These are phyloP conservation scores for Acacia crassicarpa DNA, from an alignment of 306 rosid genomes.

Conservation along the genomic window DNA sequence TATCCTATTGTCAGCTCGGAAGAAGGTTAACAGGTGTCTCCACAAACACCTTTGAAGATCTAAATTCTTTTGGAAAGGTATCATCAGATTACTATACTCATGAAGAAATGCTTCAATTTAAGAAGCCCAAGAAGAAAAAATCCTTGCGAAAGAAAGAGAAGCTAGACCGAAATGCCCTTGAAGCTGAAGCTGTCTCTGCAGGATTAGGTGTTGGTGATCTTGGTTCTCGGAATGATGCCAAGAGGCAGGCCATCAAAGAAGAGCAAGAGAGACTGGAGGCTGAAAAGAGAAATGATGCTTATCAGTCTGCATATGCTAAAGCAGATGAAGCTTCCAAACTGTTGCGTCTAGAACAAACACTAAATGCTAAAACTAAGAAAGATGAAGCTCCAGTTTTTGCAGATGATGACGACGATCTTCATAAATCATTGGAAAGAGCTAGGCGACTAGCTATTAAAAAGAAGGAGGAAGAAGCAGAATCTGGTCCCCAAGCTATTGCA, in stretches of 20 bases:
- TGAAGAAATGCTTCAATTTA: constrained; percentile 83
- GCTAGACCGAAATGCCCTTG: constrained; percentile 89
- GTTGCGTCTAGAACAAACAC: constrained; percentile 63
- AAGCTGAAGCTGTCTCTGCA: constrained; percentile 87
- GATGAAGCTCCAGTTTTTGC: constrained; percentile 56
- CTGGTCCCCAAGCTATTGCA: constrained; percentile 82
- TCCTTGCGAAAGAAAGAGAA: constrained; percentile 89
- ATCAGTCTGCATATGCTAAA: constrained; percentile 81
- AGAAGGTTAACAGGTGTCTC: constrained; percentile 70
- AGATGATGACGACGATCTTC: constrained; percentile 89
- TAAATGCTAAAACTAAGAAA: constrained; percentile 53
- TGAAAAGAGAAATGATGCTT: constrained; percentile 77
- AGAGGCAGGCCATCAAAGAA: constrained; percentile 64
- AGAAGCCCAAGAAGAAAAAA: constrained; percentile 95
- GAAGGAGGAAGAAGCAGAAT: constrained; percentile 56
- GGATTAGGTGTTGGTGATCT: constrained; percentile 93
- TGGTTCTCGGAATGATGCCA: constrained; percentile 78
- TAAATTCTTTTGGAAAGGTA: constrained; percentile 60
- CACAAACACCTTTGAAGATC: constrained; percentile 61
- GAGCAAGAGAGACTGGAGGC: constrained; percentile 79
- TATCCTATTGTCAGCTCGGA: constrained; percentile 61
- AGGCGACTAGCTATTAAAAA: constrained; percentile 73
- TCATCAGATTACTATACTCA: constrained; percentile 80
- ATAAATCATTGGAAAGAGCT: constrained; percentile 80
- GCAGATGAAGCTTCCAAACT: constrained; percentile 90